phyloP scores from a whole-genome alignment of 1,139 yeast genomes.

The Candida sp. region DNA sequence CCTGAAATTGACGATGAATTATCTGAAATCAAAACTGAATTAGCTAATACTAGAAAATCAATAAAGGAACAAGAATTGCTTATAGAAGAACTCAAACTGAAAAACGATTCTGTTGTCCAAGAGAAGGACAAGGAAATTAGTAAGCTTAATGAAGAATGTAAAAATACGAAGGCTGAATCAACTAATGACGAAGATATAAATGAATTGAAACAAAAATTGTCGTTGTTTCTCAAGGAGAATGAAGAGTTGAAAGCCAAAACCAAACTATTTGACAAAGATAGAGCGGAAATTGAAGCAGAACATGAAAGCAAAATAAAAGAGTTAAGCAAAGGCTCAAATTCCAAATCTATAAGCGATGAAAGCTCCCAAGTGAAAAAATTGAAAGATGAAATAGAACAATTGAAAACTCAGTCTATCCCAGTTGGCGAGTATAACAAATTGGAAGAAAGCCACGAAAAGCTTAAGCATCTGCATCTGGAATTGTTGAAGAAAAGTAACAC shows the following conservation, averaged over 20 bases:
- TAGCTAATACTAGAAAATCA: neutral
- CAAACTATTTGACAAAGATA: neutral
- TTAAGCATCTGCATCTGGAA: neutral
- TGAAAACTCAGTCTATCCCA: neutral
- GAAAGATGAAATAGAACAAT: slow-evolving; percentile 2
- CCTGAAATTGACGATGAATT: neutral
- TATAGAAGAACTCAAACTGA: neutral
- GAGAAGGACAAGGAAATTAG: neutral
- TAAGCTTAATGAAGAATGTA: neutral
- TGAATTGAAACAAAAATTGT: neutral
- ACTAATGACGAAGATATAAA: neutral
- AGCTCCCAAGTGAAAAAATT: neutral
- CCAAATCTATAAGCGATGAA: neutral
- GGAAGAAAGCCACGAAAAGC: neutral
- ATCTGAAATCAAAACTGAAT: neutral
- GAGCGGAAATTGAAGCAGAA: neutral
- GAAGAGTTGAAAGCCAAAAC: neutral
- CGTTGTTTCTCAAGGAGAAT: slow-evolving; percentile 1
- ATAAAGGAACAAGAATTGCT: neutral
- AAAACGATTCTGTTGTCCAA: neutral
- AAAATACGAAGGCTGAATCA: no score
- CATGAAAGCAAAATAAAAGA: neutral
- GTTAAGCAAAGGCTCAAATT: neutral
- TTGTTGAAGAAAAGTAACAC: neutral
- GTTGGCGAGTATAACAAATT: neutral